phyloP scores from a whole-genome alignment of 2,329 filamentous ascomycete species.

The Ceratocystis huliohia region DNA sequence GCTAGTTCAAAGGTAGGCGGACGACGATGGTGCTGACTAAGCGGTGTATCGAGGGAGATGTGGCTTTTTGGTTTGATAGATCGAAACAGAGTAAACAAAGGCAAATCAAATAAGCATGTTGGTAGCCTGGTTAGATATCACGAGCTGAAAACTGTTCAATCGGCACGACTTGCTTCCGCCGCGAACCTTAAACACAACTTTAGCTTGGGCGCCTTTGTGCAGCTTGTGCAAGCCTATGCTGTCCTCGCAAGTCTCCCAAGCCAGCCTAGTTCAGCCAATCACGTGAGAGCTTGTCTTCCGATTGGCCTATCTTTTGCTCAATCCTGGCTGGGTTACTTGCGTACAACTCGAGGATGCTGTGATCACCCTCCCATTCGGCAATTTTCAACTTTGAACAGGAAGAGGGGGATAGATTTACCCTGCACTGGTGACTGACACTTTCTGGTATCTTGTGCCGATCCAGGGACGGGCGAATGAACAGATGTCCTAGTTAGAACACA shows the following conservation, averaged over 20 bases:
- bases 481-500: no score
- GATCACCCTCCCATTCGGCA: no score
- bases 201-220: no score
- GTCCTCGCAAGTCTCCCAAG: no score
- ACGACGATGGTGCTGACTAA: no score
- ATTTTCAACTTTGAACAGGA: no score
- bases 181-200: neutral
- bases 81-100: neutral
- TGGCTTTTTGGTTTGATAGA: neutral
- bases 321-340: neutral
- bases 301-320: neutral
- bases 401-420: no score
- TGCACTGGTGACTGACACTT: no score
- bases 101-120: neutral
- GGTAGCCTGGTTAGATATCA: neutral
- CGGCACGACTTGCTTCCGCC: slow-evolving; percentile 2
- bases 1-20: no score
- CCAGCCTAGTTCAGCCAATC: neutral
- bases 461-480: no score
- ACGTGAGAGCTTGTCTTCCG: neutral
- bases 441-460: no score
- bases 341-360: no score
- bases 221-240: neutral
- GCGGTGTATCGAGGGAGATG: neutral
- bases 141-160: neutral